Base-by-base conservation (phyloP, 2,329 filamentous ascomycete genomes). In the Aspergillus melleus region DNA sequence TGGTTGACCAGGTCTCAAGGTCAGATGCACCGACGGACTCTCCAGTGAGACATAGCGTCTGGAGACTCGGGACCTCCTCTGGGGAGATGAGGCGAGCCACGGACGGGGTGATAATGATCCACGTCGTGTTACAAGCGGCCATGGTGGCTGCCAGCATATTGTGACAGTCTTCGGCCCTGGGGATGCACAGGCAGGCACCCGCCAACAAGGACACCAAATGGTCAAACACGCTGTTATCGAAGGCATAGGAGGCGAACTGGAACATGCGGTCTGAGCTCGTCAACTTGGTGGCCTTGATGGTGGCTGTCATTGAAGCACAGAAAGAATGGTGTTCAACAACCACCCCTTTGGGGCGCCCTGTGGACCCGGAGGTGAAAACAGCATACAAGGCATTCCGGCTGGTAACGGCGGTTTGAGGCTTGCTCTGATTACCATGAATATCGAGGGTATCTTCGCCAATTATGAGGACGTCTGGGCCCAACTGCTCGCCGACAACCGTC, bases 161-260 rank as follows among this genome's bases (percentile, higher is more conserved):
- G 46, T 77, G 72, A 0, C 78, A 61, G 39, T 36, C 79, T 69
- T 57, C 82, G 78, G 4, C 74, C 62, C 0, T 78, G 69, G 0
- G 79, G 77, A 0, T 84, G 83, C 0, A 86, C 75, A 54, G 84
- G 86, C 9, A 87, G 76, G 30, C 81, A 84, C 0, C 81, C 84
- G 2, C 85, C 85, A 24, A 79, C 69, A 1, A 79, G 70, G 3
- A 86, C 72, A 0, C 79, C 57, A 84, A 78, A 2, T 81, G 76
- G 63, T 84, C 82, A 3, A 76, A 69, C 39, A 84, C 69, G 49
- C 78, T 76, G 32, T 80, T 73, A 64, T 84, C 79, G 59, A 81
- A 81, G 2, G 74, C 75, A 60, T 79, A 80, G 2, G 76, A 76
- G 6, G 75, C 73, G 62, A 81, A 81, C 50, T 81, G 75, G 4